Percentiles rank a stretch among this genome's conserved stretches.
Conservation (phyloP, 306 rosid species). For the Spatholobus suberectus region DNA sequence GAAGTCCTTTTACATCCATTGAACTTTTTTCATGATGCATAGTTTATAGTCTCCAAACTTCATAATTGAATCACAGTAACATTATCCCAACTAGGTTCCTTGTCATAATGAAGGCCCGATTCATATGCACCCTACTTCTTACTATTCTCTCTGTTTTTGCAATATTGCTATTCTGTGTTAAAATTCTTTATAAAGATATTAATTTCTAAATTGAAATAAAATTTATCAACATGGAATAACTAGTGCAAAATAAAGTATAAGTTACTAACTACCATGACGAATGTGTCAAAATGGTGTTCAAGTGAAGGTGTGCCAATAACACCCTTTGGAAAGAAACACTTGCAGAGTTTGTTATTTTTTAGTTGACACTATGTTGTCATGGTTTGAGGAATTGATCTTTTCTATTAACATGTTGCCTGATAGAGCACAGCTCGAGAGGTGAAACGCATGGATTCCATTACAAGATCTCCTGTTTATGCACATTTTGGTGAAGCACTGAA, state of each 20-base stretch:
- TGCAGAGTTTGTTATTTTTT: neutral
- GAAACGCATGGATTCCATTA: constrained; percentile 84
- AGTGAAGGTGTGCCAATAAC: neutral
- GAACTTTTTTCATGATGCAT: neutral
- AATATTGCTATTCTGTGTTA: constrained; percentile 5
- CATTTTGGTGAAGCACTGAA: constrained; percentile 93
- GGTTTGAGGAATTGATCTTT: constrained; percentile 23
- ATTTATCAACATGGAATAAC: neutral
- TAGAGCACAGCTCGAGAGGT: constrained; percentile 91
- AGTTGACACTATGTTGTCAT: constrained; percentile 10
- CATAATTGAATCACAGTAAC: neutral
- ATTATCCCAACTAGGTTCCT: neutral
- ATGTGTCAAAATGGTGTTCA: constrained; percentile 12
- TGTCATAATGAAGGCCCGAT: neutral
- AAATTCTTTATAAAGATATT: neutral
- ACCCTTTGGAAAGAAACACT: neutral
- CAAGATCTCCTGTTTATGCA: constrained; percentile 91
- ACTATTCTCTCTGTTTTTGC: neutral
- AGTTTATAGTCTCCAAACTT: neutral
- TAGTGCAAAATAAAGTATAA: constrained; percentile 1
- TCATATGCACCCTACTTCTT: neutral
- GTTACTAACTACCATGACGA: neutral
- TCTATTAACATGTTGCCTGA: neutral
- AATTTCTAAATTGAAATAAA: neutral
- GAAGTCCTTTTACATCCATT: neutral